A percentile compares a stretch with the other conserved stretches of the same genome.
These are phyloP conservation scores for Kodamaea jinghongensis DNA, from an alignment of 805 yeast genomes.

Conservation along the genomic window DNA sequence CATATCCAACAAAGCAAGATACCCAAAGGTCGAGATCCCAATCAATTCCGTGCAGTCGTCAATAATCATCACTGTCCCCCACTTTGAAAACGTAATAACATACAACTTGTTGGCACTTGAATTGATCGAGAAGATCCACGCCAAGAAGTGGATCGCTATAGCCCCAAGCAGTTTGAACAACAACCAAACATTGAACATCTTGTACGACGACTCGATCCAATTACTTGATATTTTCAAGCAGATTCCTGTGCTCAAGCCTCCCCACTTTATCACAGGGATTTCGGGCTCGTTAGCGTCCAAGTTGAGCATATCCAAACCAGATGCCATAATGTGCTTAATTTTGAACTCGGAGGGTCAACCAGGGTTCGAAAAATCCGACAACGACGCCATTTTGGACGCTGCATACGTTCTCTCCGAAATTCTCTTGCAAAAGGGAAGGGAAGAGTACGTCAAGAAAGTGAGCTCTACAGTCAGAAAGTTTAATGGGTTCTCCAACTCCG, in stretches of 20 bases:
- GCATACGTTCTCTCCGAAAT: slow-evolving; percentile 12
- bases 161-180: slow-evolving; percentile 39
- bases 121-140: slow-evolving; percentile 10
- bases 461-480: slow-evolving; percentile 22
- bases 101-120: slow-evolving; percentile 27
- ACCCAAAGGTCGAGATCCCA: slow-evolving; percentile 22
- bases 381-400: slow-evolving; percentile 40
- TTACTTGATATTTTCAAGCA: slow-evolving; percentile 7
- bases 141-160: slow-evolving; percentile 26
- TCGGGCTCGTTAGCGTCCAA: slow-evolving; percentile 44
- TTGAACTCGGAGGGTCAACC: slow-evolving; percentile 62
- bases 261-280: slow-evolving; percentile 60
- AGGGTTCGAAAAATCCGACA: slow-evolving; percentile 54
- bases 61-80: slow-evolving; percentile 29
- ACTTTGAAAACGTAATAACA: slow-evolving; percentile 34
- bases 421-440: slow-evolving; percentile 5
- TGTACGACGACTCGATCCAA: slow-evolving; percentile 10
- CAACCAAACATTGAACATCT: slow-evolving; percentile 24
- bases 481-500: slow-evolving; percentile 24
- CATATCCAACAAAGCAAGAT: slow-evolving; percentile 21
- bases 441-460: slow-evolving; percentile 14
- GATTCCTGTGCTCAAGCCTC: slow-evolving; percentile 47
- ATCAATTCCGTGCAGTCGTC: slow-evolving; percentile 13
- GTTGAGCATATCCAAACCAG: slow-evolving; percentile 7
- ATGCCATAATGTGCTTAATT: slow-evolving; percentile 18